Base-by-base conservation (phyloP, 1,139 yeast species). In the Meyerozyma athensensis region DNA sequence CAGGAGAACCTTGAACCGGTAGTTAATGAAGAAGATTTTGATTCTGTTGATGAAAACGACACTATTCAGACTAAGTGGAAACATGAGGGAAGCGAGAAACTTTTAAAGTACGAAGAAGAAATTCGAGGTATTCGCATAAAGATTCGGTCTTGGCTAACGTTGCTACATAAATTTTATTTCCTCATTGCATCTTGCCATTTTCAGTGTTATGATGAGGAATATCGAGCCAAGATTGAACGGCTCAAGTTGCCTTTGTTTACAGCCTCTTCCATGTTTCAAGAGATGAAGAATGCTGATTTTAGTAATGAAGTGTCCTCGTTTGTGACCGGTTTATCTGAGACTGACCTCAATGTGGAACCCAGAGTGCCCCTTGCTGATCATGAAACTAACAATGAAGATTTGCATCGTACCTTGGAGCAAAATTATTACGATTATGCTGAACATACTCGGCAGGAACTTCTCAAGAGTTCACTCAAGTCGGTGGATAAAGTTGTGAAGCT, bases 181-280 rank as follows among this genome's bases (percentile, higher is more conserved):
- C 76, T 87, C 45, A 65, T 85, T 30, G 98, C 89, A 0, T 83
- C 96, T 0, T 81, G 89, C 0, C 80, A 85, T 54, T 90, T 77
- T 49, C 89, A 84, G 50, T 58, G 69, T 30, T 69, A 77, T 46
- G 71, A 74, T 44, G 65, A 64, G 10, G 76, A 70, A 53, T 67
- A 65, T 36, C 54, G 50, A 30, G 40, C 48, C 7, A 57, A 61
- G 34, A 59, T 65, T 1, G 16, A 36, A 10, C 33, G 9, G 35
- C 42, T 2, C 12, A 10, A 34, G 33, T 45, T 13, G 34, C 35
- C 10, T 33, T 36, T 10, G n/a, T 45, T 36, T 37, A 39, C 10
- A 2, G 34, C 40, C 3, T 39, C 39, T 14, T 26, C 39, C 21
- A 31, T 35, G 13, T 24, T 46, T 19, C 28, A 40, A 36, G 24